phyloP scores from a whole-genome alignment of 2,329 filamentous ascomycete species.

The Sphaceloma murrayae region DNA sequence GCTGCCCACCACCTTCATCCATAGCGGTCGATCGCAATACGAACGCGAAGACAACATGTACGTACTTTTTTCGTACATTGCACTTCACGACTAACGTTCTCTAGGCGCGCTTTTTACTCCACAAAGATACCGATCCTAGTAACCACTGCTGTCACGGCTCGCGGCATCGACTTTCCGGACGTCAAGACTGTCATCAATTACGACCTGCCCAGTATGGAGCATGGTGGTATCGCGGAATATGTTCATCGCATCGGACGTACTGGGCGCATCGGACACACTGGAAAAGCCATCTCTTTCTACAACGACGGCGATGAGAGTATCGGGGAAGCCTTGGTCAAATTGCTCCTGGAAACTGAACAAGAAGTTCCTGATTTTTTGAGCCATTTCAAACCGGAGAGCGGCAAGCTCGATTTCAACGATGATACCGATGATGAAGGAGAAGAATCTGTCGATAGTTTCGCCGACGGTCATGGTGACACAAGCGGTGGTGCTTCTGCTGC shows the following conservation, averaged over 20 bases:
- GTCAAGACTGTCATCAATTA: conserved; percentile 91
- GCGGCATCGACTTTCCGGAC: conserved; percentile 79
- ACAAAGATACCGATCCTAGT: conserved; percentile 71
- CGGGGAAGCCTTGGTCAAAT: conserved; percentile 64
- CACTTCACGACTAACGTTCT: background rate
- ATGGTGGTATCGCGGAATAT: conserved; percentile 91
- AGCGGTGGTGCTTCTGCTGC: conserved; percentile 15
- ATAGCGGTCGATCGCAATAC: conserved; percentile 73
- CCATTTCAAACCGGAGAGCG: conserved; percentile 50
- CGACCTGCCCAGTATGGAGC: conserved; percentile 62
- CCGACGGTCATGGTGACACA: conserved; percentile 20
- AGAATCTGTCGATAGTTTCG: conserved; percentile 17
- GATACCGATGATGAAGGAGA: conserved; percentile 40
- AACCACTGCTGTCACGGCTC: conserved; percentile 75
- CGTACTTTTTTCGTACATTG: conserved; percentile 30
- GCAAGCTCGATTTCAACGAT: conserved; percentile 43
- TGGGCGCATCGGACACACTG: conserved; percentile 80
- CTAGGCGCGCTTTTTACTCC: conserved; percentile 62
- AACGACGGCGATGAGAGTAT: conserved; percentile 66
- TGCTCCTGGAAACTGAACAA: conserved; percentile 71
- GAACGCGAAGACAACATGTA: conserved; percentile 86
- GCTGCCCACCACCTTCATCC: conserved; percentile 79
- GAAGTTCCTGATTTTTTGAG: conserved; percentile 73
- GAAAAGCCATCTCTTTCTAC: conserved; percentile 82
- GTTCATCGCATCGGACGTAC: conserved; percentile 93